These are phyloP conservation scores for Solanum pennellii DNA, from an alignment of 257 asterid genomes.

Conservation along the genomic window DNA sequence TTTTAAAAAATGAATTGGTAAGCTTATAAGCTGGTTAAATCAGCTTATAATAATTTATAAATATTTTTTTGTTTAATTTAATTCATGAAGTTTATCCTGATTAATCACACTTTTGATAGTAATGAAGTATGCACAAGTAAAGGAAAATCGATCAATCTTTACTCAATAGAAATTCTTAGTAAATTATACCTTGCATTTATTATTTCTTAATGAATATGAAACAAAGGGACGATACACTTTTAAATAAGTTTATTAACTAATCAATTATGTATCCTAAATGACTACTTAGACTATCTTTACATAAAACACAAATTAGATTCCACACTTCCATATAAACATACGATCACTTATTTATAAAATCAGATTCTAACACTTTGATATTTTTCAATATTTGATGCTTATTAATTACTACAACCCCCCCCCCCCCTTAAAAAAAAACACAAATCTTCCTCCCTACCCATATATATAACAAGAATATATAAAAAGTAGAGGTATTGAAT, in stretches of 20 bases:
- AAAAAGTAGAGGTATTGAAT: constrained; percentile 4
- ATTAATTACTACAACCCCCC: background rate
- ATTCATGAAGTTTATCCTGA: background rate
- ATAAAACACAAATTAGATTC: background rate
- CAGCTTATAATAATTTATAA: background rate
- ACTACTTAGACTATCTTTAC: background rate
- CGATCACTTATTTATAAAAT: background rate
- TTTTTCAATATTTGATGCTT: background rate
- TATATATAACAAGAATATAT: background rate
- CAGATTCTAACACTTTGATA: background rate
- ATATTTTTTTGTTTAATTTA: background rate
- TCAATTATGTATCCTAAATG: background rate
- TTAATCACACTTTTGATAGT: background rate
- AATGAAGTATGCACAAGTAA: background rate
- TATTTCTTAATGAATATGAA: background rate
- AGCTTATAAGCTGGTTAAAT: background rate
- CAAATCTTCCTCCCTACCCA: background rate
- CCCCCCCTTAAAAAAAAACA: background rate
- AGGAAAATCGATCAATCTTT: background rate
- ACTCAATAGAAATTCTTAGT: background rate
- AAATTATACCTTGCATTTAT: background rate
- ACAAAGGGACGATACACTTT: too few species aligned
- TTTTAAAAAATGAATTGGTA: background rate
- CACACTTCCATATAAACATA: background rate
- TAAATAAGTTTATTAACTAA: too few species aligned